Percentiles rank a stretch among this genome's conserved stretches.
Evolutionary conservation across 225 moss, liverwort and hornwort genomes (phyloP).

Genomic region (Bryum argenteum): DNA sequence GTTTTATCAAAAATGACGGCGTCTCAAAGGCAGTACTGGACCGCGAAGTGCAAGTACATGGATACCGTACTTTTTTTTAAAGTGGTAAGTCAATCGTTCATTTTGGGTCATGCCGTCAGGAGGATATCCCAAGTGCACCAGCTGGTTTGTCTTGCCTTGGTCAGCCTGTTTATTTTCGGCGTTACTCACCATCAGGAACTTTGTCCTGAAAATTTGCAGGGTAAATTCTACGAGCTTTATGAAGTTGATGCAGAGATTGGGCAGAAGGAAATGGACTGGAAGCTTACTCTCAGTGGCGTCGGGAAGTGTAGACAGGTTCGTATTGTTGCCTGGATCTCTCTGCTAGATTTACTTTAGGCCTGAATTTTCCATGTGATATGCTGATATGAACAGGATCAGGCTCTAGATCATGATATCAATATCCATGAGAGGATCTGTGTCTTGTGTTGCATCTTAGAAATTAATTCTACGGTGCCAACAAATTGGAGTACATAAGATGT

Average conservation of each 20-base stretch:
- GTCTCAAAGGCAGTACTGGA: conserved; percentile 93
- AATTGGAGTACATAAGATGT: neutral
- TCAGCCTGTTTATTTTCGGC: neutral
- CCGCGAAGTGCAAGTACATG: conserved; percentile 78
- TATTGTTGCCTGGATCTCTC: conserved; percentile 11
- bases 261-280: conserved; percentile 93
- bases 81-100: conserved; percentile 54
- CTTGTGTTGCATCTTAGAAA: conserved; percentile 6
- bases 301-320: conserved; percentile 94
- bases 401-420: conserved; percentile 1
- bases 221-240: conserved; percentile 92
- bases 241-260: conserved; percentile 96
- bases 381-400: conserved; percentile 9
- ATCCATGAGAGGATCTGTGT: neutral
- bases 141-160: neutral
- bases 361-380: conserved; percentile 1
- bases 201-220: conserved; percentile 46
- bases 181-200: neutral
- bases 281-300: conserved; percentile 88
- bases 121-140: neutral
- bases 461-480: conserved; percentile 9
- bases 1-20: conserved; percentile 75
- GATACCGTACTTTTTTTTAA: conserved; percentile 91
- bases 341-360: conserved; percentile 10
- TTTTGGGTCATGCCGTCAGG: neutral